Evolutionary conservation across 1,139 yeast species (phyloP).

Genomic region (Pichia sp.): DNA sequence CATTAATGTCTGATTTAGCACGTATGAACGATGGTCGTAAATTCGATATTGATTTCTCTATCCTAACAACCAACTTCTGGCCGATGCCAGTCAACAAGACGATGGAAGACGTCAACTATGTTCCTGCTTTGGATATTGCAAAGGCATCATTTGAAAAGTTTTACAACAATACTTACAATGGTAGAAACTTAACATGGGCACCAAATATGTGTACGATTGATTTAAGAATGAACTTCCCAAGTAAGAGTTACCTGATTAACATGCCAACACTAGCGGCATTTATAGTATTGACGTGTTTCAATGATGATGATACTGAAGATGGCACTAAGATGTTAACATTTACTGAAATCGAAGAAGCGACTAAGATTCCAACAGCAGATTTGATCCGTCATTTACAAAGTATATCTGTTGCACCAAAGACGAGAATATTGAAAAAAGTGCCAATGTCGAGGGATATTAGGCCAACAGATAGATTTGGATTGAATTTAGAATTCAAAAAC

Average conservation of each 20-base stretch:
- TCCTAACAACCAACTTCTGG: conserved; percentile 59
- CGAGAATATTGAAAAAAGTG: conserved; percentile 64
- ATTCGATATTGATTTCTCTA: conserved; percentile 47
- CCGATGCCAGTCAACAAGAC: conserved; percentile 62
- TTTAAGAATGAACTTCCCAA: conserved; percentile 62
- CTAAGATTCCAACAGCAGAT: conserved; percentile 73
- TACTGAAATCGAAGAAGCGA: conserved; percentile 60
- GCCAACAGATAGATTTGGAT: conserved; percentile 58
- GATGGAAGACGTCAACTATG: conserved; percentile 52
- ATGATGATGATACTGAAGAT: conserved; percentile 45
- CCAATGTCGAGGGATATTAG: conserved; percentile 78
- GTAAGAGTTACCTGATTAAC: conserved; percentile 73
- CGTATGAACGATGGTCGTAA: conserved; percentile 26
- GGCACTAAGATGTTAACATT: conserved; percentile 43
- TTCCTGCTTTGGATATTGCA: conserved; percentile 44
- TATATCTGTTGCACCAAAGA: conserved; percentile 79
- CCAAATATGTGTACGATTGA: conserved; percentile 83
- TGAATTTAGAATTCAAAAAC: conserved; percentile 72
- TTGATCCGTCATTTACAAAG: conserved; percentile 78
- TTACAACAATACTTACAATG: conserved; percentile 65
- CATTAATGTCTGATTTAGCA: conserved; percentile 13
- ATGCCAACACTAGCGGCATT: conserved; percentile 81
- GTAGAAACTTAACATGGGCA: conserved; percentile 80
- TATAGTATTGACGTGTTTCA: conserved; percentile 65
- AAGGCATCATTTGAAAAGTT: conserved; percentile 43